Conservation (phyloP, 345 rosid genomes). For the Draba incana region DNA sequence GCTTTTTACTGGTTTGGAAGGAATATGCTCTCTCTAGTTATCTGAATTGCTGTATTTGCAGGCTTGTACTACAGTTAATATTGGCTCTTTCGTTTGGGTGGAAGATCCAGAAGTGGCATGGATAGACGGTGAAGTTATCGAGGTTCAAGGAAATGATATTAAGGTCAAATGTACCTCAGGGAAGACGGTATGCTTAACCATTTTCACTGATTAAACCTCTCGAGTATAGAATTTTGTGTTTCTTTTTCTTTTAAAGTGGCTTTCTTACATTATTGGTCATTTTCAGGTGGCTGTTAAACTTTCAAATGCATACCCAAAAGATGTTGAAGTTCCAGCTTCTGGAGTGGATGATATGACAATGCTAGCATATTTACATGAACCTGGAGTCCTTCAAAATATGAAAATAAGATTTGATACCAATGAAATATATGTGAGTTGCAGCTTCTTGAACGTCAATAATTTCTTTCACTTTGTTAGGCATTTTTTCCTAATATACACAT, state of each 20-base stretch:
- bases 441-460: conserved; percentile 22
- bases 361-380: conserved; percentile 96
- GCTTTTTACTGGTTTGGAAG: conserved; percentile 10
- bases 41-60: conserved; percentile 24
- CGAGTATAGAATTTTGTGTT: background rate
- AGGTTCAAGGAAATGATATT: conserved; percentile 64
- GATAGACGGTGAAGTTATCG: conserved; percentile 88
- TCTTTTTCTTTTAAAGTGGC: background rate
- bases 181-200: conserved; percentile 61
- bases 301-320: conserved; percentile 80
- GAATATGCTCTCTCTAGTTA: background rate
- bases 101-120: conserved; percentile 87
- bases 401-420: conserved; percentile 93
- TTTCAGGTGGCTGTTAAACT: conserved; percentile 69
- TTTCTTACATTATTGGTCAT: background rate
- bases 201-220: background rate
- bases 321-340: conserved; percentile 81
- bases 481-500: conserved; percentile 12
- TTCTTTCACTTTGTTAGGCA: conserved; percentile 18
- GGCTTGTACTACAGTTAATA: conserved; percentile 53
- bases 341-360: conserved; percentile 99
- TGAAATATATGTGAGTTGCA: conserved; percentile 81
- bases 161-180: conserved; percentile 88
- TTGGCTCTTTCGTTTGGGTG: conserved; percentile 89
- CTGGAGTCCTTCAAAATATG: conserved; percentile 92